A percentile compares a stretch with the other conserved stretches of the same genome.
These are phyloP conservation scores for Boechera stricta DNA, from an alignment of 345 rosid genomes.

Conservation along the genomic window DNA sequence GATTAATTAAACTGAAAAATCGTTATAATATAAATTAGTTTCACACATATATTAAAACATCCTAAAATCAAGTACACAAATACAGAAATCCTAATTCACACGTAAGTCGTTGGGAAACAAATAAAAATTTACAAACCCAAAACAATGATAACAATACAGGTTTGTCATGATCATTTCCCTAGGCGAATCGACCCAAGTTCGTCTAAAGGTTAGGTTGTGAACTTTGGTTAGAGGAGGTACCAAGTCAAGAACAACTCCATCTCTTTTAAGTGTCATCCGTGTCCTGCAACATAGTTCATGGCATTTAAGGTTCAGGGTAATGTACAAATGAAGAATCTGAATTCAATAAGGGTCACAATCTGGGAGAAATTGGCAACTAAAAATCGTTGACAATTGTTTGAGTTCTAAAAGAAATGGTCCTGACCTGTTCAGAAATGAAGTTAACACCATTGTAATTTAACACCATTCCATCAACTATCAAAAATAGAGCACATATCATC, in stretches of 20 bases:
- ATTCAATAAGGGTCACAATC: neutral
- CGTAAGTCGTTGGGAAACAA: neutral
- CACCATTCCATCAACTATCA: conserved; percentile 84
- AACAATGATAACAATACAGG: conserved; percentile 44
- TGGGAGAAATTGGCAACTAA: conserved; percentile 18
- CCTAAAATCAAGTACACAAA: too few relatives aligned
- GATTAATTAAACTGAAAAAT: too few relatives aligned
- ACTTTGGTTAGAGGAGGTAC: conserved; percentile 84
- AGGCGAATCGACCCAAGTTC: conserved; percentile 79
- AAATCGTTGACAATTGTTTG: neutral
- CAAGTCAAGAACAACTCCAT: conserved; percentile 73
- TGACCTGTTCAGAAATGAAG: conserved; percentile 86
- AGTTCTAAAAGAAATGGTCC: conserved; percentile 26
- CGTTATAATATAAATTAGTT: too few relatives aligned
- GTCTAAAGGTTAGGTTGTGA: conserved; percentile 76
- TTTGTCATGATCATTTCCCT: conserved; percentile 87
- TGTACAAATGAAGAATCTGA: conserved; percentile 13
- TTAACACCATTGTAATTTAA: conserved; percentile 72
- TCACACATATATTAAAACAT: too few relatives aligned
- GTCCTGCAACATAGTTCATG: conserved; percentile 55
- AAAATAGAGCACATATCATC: conserved; percentile 34
- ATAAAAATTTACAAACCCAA: conserved; percentile 30
- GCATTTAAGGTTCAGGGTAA: conserved; percentile 12
- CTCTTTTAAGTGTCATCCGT: conserved; percentile 75
- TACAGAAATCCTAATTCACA: too few relatives aligned